These are phyloP conservation scores for Eutrema salsugineum DNA, from an alignment of 441 rosid species.

Conservation along the genomic window DNA sequence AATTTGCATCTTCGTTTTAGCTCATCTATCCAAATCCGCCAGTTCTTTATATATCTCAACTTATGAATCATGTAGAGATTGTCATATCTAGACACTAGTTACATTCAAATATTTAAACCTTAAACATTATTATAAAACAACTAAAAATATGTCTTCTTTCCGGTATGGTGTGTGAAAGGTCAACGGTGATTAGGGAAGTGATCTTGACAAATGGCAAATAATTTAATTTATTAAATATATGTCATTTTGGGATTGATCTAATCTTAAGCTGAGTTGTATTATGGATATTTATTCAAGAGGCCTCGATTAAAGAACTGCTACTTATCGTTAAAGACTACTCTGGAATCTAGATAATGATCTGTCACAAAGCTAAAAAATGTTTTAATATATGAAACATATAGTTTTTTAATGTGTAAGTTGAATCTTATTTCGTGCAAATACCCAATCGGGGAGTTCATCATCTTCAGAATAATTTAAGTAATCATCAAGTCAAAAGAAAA, in stretches of 20 bases:
- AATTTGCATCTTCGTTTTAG: not conserved
- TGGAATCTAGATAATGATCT: constrained; percentile 15
- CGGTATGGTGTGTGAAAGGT: constrained; percentile 19
- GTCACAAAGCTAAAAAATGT: not conserved
- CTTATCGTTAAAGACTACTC: not conserved
- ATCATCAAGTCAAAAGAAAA: not conserved
- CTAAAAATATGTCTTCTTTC: not conserved
- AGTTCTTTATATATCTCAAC: not conserved
- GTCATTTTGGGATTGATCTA: constrained; percentile 11
- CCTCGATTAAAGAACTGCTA: constrained; percentile 24
- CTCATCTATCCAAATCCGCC: not conserved
- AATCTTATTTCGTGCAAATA: constrained; percentile 4
- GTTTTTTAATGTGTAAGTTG: constrained; percentile 23
- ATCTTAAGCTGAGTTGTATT: constrained; percentile 19
- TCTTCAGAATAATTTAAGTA: not conserved
- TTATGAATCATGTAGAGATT: constrained; percentile 7
- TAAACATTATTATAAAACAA: not conserved
- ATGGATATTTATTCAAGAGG: not conserved
- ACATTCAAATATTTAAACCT: constrained; percentile 4
- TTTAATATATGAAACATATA: not conserved
- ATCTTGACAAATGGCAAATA: not conserved
- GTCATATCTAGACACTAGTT: constrained; percentile 17
- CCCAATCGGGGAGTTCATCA: not conserved
- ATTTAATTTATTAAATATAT: not conserved
- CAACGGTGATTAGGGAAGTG: constrained; percentile 14